Evolutionary conservation across 78 protist species (phyloP).

Genomic region (Corallochytrium limacisporum): DNA sequence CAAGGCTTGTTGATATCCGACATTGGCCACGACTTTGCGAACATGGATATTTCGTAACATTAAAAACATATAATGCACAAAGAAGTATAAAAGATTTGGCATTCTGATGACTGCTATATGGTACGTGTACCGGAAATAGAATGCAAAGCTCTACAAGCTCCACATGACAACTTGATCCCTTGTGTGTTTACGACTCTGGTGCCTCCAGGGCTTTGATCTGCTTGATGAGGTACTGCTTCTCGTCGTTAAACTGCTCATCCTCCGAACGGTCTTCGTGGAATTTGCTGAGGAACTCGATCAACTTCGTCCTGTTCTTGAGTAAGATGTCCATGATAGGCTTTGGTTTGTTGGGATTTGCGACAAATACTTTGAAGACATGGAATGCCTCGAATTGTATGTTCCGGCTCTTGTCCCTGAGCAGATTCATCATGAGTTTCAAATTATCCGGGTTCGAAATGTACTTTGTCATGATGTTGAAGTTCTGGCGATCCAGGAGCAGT

Average conservation of each 20-base stretch:
- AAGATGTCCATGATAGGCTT: slow-evolving; percentile 57
- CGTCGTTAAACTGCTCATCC: slow-evolving; percentile 86
- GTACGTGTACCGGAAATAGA: too few species aligned
- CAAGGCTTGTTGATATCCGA: too few species aligned
- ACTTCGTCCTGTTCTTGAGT: slow-evolving; percentile 61
- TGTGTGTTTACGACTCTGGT: too few species aligned
- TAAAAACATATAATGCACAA: too few species aligned
- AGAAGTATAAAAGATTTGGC: too few species aligned
- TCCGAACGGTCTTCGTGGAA: slow-evolving; percentile 79
- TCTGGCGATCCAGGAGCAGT: slow-evolving; percentile 78
- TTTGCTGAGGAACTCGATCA: slow-evolving; percentile 59
- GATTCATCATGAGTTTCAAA: slow-evolving; percentile 79
- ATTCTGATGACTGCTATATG: too few species aligned
- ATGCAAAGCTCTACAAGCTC: too few species aligned
- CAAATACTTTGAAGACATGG: slow-evolving; percentile 96
- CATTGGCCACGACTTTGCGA: too few species aligned
- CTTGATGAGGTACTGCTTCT: slow-evolving; percentile 66
- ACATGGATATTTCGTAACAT: too few species aligned
- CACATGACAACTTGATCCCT: too few species aligned
- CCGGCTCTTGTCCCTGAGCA: slow-evolving; percentile 57
- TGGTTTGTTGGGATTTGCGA: slow-evolving; percentile 92
- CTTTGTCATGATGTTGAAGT: slow-evolving; percentile 73
- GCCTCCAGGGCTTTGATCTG: slow-evolving; percentile 49
- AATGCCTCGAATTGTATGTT: slow-evolving; percentile 92
- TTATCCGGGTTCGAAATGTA: slow-evolving; percentile 66